These are phyloP conservation scores for Rhizomucor pusillus DNA, from an alignment of 371 early-diverging fungal genomes.

Conservation along the genomic window DNA sequence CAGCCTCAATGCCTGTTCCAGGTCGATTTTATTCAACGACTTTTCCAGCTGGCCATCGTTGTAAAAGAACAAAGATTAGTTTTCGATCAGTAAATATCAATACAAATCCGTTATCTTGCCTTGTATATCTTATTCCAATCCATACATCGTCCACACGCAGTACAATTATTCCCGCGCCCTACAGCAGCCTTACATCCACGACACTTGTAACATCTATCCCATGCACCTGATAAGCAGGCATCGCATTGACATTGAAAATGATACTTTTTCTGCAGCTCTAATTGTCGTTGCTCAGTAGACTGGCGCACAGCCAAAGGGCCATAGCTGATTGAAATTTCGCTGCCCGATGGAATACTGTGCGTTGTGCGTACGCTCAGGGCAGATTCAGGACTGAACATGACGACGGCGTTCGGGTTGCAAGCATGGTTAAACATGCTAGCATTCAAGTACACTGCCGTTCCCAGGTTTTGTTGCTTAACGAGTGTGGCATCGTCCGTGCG, in stretches of 20 bases:
- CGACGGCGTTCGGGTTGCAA: conserved; percentile 76
- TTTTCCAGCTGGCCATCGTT: too few species aligned
- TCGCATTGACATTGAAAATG: conserved; percentile 29
- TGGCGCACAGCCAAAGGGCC: conserved; percentile 26
- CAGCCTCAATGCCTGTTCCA: conserved; percentile 3
- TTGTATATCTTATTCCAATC: too few species aligned
- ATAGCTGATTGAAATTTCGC: conserved; percentile 12
- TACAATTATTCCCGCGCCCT: too few species aligned
- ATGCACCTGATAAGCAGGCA: conserved; percentile 10
- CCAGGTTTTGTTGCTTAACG: conserved; percentile 5
- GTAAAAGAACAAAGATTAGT: too few species aligned
- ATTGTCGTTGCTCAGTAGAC: conserved; percentile 6
- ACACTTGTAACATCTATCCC: not conserved
- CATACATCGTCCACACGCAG: too few species aligned
- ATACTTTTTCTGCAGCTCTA: conserved; percentile 19
- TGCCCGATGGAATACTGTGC: not conserved
- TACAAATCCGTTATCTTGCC: too few species aligned
- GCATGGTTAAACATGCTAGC: conserved; percentile 84
- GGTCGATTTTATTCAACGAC: too few species aligned
- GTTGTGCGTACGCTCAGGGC: not conserved
- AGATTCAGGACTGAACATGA: conserved; percentile 38
- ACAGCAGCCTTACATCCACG: not conserved
- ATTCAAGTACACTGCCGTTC: conserved; percentile 22
- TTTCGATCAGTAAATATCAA: too few species aligned
- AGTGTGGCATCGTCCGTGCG: not conserved